Conservation (phyloP, 2,329 filamentous ascomycete species). For the Dactylellina parvicollis region DNA sequence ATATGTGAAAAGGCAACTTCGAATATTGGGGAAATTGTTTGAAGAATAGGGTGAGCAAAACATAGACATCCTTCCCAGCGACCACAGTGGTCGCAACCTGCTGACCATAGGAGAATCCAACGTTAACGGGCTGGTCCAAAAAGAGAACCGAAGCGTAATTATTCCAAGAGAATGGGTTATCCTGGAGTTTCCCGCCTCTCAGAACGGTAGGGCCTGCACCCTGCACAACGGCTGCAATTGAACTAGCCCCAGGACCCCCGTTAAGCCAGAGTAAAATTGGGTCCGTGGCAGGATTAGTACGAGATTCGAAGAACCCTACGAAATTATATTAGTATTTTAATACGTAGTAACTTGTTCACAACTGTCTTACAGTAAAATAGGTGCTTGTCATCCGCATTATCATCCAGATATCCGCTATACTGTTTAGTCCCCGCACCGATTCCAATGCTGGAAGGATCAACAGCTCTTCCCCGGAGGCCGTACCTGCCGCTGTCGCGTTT, state of each 20-base stretch:
- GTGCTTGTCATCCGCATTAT: conserved; percentile 91
- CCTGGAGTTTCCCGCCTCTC: conserved; percentile 80
- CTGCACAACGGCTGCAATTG: conserved; percentile 2
- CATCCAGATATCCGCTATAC: conserved; percentile 96
- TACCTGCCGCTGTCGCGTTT: conserved; percentile 83
- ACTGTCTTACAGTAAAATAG: conserved; percentile 87
- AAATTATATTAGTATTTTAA: conserved; percentile 3
- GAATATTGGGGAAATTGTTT: conserved; percentile 97
- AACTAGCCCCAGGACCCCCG: conserved; percentile 77
- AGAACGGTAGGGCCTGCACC: conserved; percentile 79
- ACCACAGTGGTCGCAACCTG: conserved; percentile 91
- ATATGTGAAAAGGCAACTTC: conserved; percentile 95
- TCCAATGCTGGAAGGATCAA: conserved; percentile 74
- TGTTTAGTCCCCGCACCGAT: conserved; percentile 91
- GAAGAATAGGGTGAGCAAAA: conserved; percentile 96
- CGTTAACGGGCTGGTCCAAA: conserved; percentile 98
- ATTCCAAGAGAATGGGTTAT: conserved; percentile 95
- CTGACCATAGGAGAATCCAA: conserved; percentile 92
- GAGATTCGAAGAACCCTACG: conserved; percentile 97
- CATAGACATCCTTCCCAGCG: conserved; percentile 97
- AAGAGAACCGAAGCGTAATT: conserved; percentile 98
- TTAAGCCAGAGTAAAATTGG: conserved; percentile 95
- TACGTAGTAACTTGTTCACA: conserved; percentile 46
- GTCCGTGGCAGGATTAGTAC: conserved; percentile 95
- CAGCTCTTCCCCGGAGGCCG: conserved; percentile 85